Conservation (phyloP, 2,329 filamentous ascomycete genomes). For the Pseudopithomyces maydicus region DNA sequence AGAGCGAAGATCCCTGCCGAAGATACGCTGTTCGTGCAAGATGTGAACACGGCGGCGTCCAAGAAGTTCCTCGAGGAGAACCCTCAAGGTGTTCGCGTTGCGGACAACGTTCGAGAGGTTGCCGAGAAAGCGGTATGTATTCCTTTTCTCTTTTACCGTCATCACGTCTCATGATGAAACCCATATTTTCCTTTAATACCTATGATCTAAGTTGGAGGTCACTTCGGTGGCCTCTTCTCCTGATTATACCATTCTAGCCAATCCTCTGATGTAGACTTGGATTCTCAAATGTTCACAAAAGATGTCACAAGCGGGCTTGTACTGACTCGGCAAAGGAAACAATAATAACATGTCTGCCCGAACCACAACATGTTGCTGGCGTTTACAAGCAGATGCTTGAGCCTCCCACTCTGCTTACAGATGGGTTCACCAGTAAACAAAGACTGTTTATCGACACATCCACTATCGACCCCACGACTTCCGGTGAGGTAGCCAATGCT, state of each 20-base stretch:
- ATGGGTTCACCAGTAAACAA: constrained; percentile 57
- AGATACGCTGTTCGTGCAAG: constrained; percentile 68
- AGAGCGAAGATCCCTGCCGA: constrained; percentile 66
- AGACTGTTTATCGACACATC: constrained; percentile 94
- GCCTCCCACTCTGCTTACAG: constrained; percentile 56
- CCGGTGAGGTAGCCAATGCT: constrained; percentile 73
- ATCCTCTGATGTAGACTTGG: constrained; percentile 66
- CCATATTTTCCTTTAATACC: constrained; percentile 50
- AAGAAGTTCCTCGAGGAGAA: constrained; percentile 63
- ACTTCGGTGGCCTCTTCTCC: constrained; percentile 56
- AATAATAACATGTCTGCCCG: constrained; percentile 86
- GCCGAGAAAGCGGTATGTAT: constrained; percentile 69
- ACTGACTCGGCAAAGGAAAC: constrained; percentile 66
- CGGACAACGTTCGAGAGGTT: constrained; percentile 63
- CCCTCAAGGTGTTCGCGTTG: constrained; percentile 60
- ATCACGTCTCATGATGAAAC: constrained; percentile 55
- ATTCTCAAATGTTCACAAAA: neutral
- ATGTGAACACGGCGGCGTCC: constrained; percentile 65
- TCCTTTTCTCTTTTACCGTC: neutral
- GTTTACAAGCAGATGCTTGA: constrained; percentile 80
- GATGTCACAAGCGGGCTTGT: constrained; percentile 2
- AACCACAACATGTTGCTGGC: constrained; percentile 82
- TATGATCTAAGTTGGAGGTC: constrained; percentile 77
- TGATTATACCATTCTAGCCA: constrained; percentile 72
- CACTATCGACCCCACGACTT: constrained; percentile 91